Conservation (phyloP, 2,329 filamentous ascomycete genomes). For the Fusarium devonianum region DNA sequence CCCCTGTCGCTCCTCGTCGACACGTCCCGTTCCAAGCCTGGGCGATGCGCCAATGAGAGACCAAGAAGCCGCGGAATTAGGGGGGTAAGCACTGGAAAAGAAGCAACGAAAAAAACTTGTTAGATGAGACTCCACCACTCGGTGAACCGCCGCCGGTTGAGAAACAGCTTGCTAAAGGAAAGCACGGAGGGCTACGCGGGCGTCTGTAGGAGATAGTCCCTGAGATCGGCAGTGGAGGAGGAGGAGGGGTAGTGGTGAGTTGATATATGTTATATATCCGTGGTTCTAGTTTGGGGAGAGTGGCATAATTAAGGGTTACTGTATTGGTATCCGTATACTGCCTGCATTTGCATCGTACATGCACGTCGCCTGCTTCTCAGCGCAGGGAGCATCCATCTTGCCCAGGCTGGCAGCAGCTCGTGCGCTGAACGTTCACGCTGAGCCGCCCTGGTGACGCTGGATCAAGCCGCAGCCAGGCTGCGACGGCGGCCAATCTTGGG, state of each 20-base stretch:
- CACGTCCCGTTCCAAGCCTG: slow-evolving; percentile 6
- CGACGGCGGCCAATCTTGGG: slow-evolving; percentile 36
- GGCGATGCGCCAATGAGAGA: slow-evolving; percentile 1
- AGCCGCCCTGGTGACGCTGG: slow-evolving; percentile 25
- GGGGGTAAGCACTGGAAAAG: background rate
- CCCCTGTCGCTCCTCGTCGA: slow-evolving; percentile 9
- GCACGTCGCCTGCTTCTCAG: background rate
- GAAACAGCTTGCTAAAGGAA: too few species aligned
- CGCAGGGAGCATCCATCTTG: background rate
- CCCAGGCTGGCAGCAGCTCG: slow-evolving; percentile 13
- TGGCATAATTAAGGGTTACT: background rate
- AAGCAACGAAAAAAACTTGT: slow-evolving; percentile 1
- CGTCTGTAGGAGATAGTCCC: too few species aligned
- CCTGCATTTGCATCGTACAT: background rate
- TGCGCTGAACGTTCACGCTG: slow-evolving; percentile 30
- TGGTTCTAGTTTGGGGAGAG: background rate
- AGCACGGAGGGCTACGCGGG: too few species aligned
- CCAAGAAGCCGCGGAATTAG: background rate
- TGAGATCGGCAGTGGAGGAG: too few species aligned
- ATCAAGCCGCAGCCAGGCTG: background rate
- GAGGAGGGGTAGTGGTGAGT: background rate
- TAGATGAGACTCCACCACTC: slow-evolving; percentile 22
- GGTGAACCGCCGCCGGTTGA: slow-evolving; percentile 13
- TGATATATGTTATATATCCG: slow-evolving; percentile 21
- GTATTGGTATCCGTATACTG: slow-evolving; percentile 2